Conservation (phyloP, 1,284 basidiomycete species). For the Fomitiporia mediterranea region DNA sequence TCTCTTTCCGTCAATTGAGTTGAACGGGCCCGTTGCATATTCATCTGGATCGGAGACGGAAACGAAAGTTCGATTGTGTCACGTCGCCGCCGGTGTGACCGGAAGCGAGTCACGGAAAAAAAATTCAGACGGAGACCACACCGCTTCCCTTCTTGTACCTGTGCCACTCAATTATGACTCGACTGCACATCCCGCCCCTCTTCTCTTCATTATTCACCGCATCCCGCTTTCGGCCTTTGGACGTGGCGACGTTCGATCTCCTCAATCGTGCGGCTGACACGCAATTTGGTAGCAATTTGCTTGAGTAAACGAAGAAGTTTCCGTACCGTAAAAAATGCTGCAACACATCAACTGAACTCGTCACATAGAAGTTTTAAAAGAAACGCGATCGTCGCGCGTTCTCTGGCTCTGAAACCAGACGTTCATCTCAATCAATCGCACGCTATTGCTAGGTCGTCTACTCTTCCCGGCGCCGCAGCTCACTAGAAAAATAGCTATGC, state of each 20-base stretch:
- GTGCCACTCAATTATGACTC: constrained; percentile 1
- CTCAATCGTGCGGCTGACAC: no score
- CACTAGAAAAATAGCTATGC: background rate
- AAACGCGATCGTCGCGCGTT: background rate
- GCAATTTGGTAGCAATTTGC: no score
- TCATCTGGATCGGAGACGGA: background rate
- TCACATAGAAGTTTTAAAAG: background rate
- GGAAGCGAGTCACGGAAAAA: constrained; percentile 5
- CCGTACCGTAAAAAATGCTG: background rate
- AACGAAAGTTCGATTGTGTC: constrained; percentile 2
- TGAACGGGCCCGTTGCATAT: background rate
- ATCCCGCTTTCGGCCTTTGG: background rate
- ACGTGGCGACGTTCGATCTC: no score
- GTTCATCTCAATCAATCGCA: background rate
- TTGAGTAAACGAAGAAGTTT: no score
- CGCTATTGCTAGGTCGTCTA: background rate
- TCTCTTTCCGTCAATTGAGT: background rate
- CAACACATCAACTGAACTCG: background rate
- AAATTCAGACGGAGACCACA: background rate
- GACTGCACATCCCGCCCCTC: background rate
- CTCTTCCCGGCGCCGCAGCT: background rate
- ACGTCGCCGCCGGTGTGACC: constrained; percentile 3
- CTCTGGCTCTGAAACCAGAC: background rate
- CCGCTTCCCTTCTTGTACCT: background rate
- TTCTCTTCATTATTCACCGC: background rate